Percentiles rank a stretch among this genome's conserved stretches.
Evolutionary conservation across 345 rosid species (phyloP).

Genomic region (Eucalyptus pumila): DNA sequence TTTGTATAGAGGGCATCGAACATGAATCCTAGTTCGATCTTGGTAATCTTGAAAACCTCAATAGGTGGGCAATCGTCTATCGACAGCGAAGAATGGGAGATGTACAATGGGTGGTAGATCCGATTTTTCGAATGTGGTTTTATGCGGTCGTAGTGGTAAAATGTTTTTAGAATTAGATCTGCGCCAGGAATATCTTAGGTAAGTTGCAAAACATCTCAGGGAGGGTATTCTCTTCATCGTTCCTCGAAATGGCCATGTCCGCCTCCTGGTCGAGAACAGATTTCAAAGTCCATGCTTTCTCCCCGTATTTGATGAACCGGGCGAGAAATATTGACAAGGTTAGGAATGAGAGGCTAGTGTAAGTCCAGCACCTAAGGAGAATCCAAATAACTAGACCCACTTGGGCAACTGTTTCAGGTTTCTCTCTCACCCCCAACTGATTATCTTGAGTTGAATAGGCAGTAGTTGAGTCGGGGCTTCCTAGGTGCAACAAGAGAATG

Average conservation of each 20-base stretch:
- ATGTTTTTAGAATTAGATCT: no score
- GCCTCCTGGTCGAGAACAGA: not conserved
- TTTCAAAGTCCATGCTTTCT: not conserved
- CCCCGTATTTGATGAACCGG: not conserved
- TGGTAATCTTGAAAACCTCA: no score
- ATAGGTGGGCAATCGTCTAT: no score
- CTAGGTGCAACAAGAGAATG: constrained; percentile 23
- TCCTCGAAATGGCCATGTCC: not conserved
- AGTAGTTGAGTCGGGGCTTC: constrained; percentile 30
- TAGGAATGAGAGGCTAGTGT: not conserved
- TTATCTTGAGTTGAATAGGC: constrained; percentile 29
- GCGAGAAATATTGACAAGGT: not conserved
- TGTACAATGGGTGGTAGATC: no score
- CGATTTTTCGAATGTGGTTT: no score
- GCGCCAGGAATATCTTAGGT: not conserved
- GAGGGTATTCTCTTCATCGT: not conserved
- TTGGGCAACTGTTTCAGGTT: constrained; percentile 11
- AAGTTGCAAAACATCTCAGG: not conserved
- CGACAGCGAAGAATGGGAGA: no score
- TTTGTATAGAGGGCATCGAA: no score
- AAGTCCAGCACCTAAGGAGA: not conserved
- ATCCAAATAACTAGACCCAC: constrained; percentile 5
- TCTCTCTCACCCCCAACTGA: constrained; percentile 17
- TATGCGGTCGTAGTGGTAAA: no score
- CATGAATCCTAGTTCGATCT: no score